A percentile compares a stretch with the other conserved stretches of the same genome.
Evolutionary conservation across 2,329 filamentous ascomycete species (phyloP).

Genomic region (Aspergillus sp.): DNA sequence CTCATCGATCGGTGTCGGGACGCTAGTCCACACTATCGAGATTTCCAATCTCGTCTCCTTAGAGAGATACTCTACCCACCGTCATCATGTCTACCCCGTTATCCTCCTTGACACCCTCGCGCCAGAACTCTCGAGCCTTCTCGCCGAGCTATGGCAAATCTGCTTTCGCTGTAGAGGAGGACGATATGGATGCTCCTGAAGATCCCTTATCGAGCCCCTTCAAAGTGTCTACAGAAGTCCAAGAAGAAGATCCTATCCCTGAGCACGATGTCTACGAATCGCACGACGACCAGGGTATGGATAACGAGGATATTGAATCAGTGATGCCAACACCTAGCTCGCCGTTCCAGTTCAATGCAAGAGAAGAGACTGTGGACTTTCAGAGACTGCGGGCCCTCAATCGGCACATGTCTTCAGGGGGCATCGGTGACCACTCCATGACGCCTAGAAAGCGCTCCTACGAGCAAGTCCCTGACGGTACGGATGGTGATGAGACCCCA

Average conservation of each 20-base stretch:
- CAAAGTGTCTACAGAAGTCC: constrained; percentile 21
- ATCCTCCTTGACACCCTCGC: constrained; percentile 44
- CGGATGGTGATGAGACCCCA: constrained; percentile 10
- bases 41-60: neutral
- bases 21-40: neutral
- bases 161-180: neutral
- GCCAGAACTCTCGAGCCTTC: constrained; percentile 43
- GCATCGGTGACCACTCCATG: constrained; percentile 14
- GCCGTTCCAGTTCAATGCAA: constrained; percentile 38
- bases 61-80: constrained; percentile 2
- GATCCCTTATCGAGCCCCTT: constrained; percentile 32
- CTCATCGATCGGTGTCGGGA: neutral
- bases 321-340: constrained; percentile 36
- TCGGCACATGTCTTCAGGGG: constrained; percentile 14
- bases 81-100: constrained; percentile 43
- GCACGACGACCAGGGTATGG: constrained; percentile 16
- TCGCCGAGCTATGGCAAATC: constrained; percentile 27
- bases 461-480: constrained; percentile 22
- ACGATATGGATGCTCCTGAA: constrained; percentile 24
- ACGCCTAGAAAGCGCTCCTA: constrained; percentile 28
- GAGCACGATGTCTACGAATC: constrained; percentile 22
- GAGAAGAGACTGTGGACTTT: constrained; percentile 39
- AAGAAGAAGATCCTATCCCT: constrained; percentile 15
- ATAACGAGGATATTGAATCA: constrained; percentile 27
- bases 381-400: constrained; percentile 22